phyloP scores from a whole-genome alignment of 148 eudicot species.

The Chenopodium quinoa region DNA sequence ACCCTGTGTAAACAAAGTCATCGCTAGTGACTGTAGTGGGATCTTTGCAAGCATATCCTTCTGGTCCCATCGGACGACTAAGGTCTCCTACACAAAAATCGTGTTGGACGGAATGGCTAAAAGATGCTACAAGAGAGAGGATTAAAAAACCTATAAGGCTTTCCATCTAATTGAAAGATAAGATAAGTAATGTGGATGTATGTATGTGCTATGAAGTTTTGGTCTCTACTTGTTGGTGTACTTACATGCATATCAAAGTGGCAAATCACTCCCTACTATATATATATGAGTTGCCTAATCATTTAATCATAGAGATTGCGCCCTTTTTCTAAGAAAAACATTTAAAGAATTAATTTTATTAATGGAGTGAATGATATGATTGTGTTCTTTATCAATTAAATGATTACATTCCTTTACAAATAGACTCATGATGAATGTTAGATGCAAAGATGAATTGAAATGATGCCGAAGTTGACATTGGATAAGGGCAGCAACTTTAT shows the following conservation, averaged over 20 bases:
- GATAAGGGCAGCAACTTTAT: neutral
- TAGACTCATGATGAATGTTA: slow-evolving; percentile 9
- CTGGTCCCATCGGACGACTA: slow-evolving; percentile 3
- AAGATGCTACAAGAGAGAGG: neutral
- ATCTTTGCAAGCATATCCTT: slow-evolving; percentile 10
- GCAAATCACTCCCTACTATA: neutral
- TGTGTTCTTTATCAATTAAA: neutral
- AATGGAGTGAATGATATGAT: neutral
- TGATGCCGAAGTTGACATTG: slow-evolving; percentile 4
- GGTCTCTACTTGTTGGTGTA: neutral
- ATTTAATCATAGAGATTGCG: neutral
- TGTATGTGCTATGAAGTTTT: neutral
- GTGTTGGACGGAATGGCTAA: neutral
- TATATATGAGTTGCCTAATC: neutral
- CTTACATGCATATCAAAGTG: neutral
- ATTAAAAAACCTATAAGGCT: neutral
- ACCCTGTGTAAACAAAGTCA: slow-evolving; percentile 13
- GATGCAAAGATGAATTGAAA: neutral
- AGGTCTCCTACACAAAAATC: slow-evolving; percentile 12
- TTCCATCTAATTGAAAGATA: neutral
- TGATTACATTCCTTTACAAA: neutral
- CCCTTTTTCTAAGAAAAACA: neutral
- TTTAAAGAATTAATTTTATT: neutral
- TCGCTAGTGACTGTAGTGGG: neutral
- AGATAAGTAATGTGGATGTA: neutral